Percentiles rank a stretch among this genome's conserved stretches.
Evolutionary conservation across 306 rosid species (phyloP).

Genomic region (Hippophae gyantsensis): DNA sequence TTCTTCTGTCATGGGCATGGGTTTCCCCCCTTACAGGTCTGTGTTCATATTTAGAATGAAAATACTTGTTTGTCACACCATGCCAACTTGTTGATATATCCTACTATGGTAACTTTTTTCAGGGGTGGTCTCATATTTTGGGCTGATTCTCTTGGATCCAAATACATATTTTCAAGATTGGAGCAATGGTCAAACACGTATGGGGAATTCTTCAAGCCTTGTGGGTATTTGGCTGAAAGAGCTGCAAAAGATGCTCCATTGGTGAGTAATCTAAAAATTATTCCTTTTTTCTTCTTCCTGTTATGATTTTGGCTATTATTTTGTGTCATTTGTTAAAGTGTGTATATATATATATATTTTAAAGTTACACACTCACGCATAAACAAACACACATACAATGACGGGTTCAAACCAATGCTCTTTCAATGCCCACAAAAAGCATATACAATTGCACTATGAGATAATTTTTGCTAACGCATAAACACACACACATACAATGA

Average conservation of each 20-base stretch:
- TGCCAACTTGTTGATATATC: background rate
- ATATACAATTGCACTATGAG: too few species aligned
- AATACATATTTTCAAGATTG: conserved; percentile 69
- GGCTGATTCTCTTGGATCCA: conserved; percentile 92
- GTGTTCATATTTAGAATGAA: conserved; percentile 2
- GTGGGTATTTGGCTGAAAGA: conserved; percentile 82
- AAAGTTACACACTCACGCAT: too few species aligned
- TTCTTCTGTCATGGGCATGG: conserved; percentile 87
- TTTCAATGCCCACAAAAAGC: too few species aligned
- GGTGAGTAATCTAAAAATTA: conserved; percentile 32
- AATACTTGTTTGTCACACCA: background rate
- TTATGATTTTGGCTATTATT: too few species aligned
- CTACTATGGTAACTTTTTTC: conserved; percentile 19
- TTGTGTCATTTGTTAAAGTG: too few species aligned
- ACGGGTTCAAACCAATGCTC: too few species aligned
- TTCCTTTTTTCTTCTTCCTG: too few species aligned
- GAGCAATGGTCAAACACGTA: conserved; percentile 68
- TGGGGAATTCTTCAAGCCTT: conserved; percentile 90
- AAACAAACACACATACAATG: too few species aligned
- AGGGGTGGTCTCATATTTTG: conserved; percentile 96
- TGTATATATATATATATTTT: too few species aligned
- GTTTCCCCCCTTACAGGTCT: conserved; percentile 95
- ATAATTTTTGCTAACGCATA: too few species aligned
- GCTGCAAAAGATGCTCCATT: conserved; percentile 76
- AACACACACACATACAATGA: too few species aligned